Conservation (phyloP, 1,284 basidiomycete species). For the Ceratobasidium sp. region DNA sequence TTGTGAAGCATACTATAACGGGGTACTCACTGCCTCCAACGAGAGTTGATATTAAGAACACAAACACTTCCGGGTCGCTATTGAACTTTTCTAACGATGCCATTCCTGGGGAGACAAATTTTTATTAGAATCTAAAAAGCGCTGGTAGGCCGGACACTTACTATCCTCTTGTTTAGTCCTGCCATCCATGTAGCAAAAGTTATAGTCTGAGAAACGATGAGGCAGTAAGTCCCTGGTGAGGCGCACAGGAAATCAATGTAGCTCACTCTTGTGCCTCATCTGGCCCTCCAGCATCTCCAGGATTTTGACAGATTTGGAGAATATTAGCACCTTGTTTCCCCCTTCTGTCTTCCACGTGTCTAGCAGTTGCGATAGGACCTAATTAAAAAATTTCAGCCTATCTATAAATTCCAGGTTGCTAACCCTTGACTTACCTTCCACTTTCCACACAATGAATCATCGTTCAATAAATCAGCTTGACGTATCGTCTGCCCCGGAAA, state of each 20-base stretch:
- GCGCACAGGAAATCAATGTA: neutral
- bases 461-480: conserved; percentile 69
- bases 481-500: conserved; percentile 65
- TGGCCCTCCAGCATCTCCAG: conserved; percentile 84
- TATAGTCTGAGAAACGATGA: conserved; percentile 64
- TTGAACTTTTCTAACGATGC: conserved; percentile 85
- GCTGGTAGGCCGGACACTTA: conserved; percentile 59
- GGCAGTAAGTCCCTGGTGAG: conserved; percentile 2
- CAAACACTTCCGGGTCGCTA: conserved; percentile 75
- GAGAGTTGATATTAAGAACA: conserved; percentile 85
- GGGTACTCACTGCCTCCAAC: conserved; percentile 70
- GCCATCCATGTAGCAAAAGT: conserved; percentile 81
- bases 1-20: neutral
- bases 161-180: conserved; percentile 74
- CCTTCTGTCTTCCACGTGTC: conserved; percentile 56
- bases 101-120: conserved; percentile 71
- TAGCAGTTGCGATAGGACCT: conserved; percentile 53
- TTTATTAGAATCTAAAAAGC: neutral
- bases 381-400: too few relatives aligned
- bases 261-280: conserved; percentile 68
- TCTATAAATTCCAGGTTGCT: too few relatives aligned
- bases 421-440: conserved; percentile 72
- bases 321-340: conserved; percentile 84
- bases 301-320: conserved; percentile 88
- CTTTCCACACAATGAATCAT: conserved; percentile 82